Evolutionary conservation across 306 rosid genomes (phyloP), one percentile per base, ranked within the genome.

Genomic region (Alnus glutinosa): DNA sequence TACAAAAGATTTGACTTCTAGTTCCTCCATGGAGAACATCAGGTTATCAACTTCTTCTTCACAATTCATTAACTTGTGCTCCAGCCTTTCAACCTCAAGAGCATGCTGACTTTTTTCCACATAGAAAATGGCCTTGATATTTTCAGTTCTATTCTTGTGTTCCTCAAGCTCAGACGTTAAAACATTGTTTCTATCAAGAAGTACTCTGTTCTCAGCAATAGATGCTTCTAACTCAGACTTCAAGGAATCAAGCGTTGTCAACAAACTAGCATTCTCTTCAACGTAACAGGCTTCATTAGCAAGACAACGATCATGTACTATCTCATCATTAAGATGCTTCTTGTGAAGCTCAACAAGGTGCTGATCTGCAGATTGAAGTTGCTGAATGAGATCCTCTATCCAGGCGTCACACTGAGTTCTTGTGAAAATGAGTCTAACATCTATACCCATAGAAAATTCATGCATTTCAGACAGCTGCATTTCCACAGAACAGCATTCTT

Each of bases 11-110:
- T 86, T 89, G 83, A 93, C 82, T 77, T 93, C 96, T 75, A 88
- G 88, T 85, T 87, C 99, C 88, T 86, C 97, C 84, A 88, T 89
- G 70, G 89, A 83, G 78, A 87, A 83, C 80, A 89, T 76, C 83
- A 96, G 86, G 79, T 79, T 87, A 86, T 87, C 90, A 81, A 85
- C 84, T 62, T 88, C 92, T 86, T 83, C 85, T 73, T 84, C 80
- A 76, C 79, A 92, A 82, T 79, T 84, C 78, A 32, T 87, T 81
- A 90, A 83, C 87, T 81, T 80, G 58, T 71, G 84, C 86, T 88
- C 89, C 88, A 89, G 82, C 78, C 85, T 90, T 85, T 84, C 93
- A 80, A 89, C 84, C 83, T 84, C 94, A 82, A 86, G 85, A 82
- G 70, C 83, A 58, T 76, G 59, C 78, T 73, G 74, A 70, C 75